Conservation (phyloP, 148 eudicot species). For the Persicaria maculosa region DNA sequence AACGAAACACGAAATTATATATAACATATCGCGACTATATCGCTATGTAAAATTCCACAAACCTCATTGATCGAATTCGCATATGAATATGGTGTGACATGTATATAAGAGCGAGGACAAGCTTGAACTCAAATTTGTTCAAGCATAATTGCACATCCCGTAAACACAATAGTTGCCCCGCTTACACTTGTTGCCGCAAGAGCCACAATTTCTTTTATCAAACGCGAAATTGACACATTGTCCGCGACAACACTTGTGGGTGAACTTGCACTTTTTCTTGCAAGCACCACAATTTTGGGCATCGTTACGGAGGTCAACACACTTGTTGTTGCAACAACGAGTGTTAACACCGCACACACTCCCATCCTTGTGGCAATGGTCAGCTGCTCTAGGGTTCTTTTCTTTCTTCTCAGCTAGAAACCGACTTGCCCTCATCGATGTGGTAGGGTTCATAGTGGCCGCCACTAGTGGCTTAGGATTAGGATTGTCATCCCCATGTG, state of each 20-base stretch:
- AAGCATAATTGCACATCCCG: conserved; percentile 73
- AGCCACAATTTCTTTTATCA: conserved; percentile 67
- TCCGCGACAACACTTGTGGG: conserved; percentile 48
- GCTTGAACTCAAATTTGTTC: neutral
- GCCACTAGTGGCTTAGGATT: neutral
- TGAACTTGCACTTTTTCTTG: conserved; percentile 37
- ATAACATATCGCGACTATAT: neutral
- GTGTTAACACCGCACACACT: conserved; percentile 22
- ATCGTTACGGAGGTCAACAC: conserved; percentile 42
- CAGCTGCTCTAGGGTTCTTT: conserved; percentile 38
- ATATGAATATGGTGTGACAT: neutral
- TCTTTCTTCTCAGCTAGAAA: conserved; percentile 27
- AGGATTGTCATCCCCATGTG: neutral
- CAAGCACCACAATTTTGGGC: conserved; percentile 49
- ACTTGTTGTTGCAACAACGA: conserved; percentile 62
- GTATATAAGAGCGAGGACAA: neutral
- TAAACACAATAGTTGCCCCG: conserved; percentile 30
- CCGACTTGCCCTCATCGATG: conserved; percentile 32
- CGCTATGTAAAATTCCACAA: neutral
- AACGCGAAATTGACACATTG: conserved; percentile 41
- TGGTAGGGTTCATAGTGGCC: neutral
- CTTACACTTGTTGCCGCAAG: conserved; percentile 39
- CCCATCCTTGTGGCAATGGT: conserved; percentile 48
- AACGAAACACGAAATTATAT: neutral
- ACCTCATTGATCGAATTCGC: neutral